Evolutionary conservation across 768 basidiomycete genomes (phyloP).

Genomic region (Mycena leptocephala): DNA sequence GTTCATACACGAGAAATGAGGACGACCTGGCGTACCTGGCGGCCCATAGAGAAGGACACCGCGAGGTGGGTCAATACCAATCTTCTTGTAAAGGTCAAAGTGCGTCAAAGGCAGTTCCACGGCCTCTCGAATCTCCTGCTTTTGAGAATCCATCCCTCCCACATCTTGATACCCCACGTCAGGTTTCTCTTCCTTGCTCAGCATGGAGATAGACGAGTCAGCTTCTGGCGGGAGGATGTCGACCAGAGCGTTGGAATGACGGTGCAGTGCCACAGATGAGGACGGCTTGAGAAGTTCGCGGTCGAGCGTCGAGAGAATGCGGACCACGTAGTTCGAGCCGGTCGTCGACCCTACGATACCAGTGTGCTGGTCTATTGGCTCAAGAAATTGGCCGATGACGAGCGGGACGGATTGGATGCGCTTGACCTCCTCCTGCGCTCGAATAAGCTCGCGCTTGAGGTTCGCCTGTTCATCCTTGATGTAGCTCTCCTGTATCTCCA

Average conservation of each 20-base stretch:
- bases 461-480: slow-evolving; percentile 99
- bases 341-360: slow-evolving; percentile 98
- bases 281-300: slow-evolving; percentile 97
- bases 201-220: slow-evolving; percentile 96
- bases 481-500: slow-evolving; percentile 95
- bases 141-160: slow-evolving; percentile 97
- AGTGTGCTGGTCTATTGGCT: slow-evolving; percentile 97
- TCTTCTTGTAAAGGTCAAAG: slow-evolving; percentile 99
- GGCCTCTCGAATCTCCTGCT: slow-evolving; percentile 98
- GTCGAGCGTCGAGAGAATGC: slow-evolving; percentile 97
- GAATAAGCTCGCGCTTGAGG: slow-evolving; percentile 96
- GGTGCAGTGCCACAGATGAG: slow-evolving; percentile 97
- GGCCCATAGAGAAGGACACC: slow-evolving; percentile 98
- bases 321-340: slow-evolving; percentile 97
- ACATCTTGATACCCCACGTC: slow-evolving; percentile 96
- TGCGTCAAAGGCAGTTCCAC: slow-evolving; percentile 97
- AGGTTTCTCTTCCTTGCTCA: slow-evolving; percentile 94
- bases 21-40: slow-evolving; percentile 73
- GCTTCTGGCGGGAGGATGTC: slow-evolving; percentile 99
- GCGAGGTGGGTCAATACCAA: slow-evolving; percentile 98
- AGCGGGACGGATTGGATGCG: slow-evolving; percentile 98
- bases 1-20: not conserved
- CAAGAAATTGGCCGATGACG: slow-evolving; percentile 99
- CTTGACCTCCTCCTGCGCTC: slow-evolving; percentile 99
- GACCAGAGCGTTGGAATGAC: slow-evolving; percentile 98